A percentile compares a stretch with the other conserved stretches of the same genome.
These are phyloP conservation scores for Dactylellina sp. DNA, from an alignment of 2,329 filamentous ascomycete genomes.

Conservation along the genomic window DNA sequence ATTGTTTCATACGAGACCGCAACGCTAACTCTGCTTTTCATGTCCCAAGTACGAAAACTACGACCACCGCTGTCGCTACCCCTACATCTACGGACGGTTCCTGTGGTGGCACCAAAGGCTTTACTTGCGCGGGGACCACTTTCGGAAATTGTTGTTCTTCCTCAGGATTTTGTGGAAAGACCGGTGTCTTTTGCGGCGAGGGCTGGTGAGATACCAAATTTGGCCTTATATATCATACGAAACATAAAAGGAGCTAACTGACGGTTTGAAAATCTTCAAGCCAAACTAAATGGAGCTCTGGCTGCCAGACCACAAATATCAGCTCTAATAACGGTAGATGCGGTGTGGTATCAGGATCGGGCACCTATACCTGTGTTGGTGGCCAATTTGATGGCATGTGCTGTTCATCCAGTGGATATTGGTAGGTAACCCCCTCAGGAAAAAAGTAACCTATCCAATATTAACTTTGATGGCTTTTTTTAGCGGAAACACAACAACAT, in stretches of 20 bases:
- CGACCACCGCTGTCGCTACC: conserved; percentile 20
- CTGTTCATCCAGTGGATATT: conserved; percentile 35
- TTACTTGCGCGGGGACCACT: conserved; percentile 26
- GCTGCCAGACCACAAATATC: conserved; percentile 31
- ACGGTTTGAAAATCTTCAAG: not conserved
- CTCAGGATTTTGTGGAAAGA: conserved; percentile 33
- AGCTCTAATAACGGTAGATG: conserved; percentile 29
- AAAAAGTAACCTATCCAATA: not conserved
- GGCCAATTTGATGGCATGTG: conserved; percentile 32
- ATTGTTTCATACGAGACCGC: too few species aligned
- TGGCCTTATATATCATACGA: not conserved
- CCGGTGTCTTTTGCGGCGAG: conserved; percentile 33
- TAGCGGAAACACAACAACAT: conserved; percentile 17
- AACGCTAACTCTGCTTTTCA: too few species aligned
- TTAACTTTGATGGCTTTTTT: too few species aligned
- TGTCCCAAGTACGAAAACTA: conserved; percentile 28
- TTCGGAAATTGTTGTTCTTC: conserved; percentile 35
- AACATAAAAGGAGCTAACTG: too few species aligned
- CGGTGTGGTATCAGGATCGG: conserved; percentile 20
- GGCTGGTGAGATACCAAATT: conserved; percentile 22
- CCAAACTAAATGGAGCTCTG: conserved; percentile 40
- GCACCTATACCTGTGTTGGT: conserved; percentile 22
- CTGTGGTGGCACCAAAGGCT: conserved; percentile 26
- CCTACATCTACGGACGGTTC: conserved; percentile 26
- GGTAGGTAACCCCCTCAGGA: not conserved